These are phyloP conservation scores for Neoscytalidium dimidiatum DNA, from an alignment of 2,329 filamentous ascomycete species.

Conservation along the genomic window DNA sequence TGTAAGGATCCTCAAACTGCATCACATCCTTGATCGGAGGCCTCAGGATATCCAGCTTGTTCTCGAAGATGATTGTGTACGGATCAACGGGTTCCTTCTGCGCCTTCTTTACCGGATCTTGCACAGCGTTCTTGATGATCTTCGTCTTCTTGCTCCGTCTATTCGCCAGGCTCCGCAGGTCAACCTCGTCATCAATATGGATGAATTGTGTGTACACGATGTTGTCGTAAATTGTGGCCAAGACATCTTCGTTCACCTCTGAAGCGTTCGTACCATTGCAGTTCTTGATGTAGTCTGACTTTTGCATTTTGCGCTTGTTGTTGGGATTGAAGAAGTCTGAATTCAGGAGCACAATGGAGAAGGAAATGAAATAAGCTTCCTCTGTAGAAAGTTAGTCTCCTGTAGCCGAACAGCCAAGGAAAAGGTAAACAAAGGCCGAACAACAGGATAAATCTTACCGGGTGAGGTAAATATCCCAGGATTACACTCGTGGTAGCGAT, in stretches of 20 bases:
- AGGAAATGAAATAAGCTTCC: constrained; percentile 97
- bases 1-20: constrained; percentile 88
- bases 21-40: constrained; percentile 92
- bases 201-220: constrained; percentile 98
- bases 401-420: too few species aligned
- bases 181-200: constrained; percentile 89
- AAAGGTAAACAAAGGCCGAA: not conserved
- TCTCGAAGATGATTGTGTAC: constrained; percentile 90
- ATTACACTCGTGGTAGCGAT: constrained; percentile 97
- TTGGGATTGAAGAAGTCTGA: constrained; percentile 99
- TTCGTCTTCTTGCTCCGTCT: constrained; percentile 69
- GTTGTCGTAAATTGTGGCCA: constrained; percentile 98
- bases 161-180: constrained; percentile 71
- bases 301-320: constrained; percentile 99
- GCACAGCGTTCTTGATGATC: constrained; percentile 53
- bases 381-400: constrained; percentile 51
- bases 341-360: constrained; percentile 92
- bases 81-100: constrained; percentile 89
- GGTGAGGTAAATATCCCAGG: constrained; percentile 88
- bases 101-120: constrained; percentile 65
- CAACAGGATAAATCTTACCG: constrained; percentile 40
- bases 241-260: constrained; percentile 80
- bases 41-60: constrained; percentile 77
- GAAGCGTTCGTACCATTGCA: constrained; percentile 70
- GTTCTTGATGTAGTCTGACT: constrained; percentile 92